Evolutionary conservation across 2,329 filamentous ascomycete species (phyloP).

Genomic region (Trichoderma gracile): DNA sequence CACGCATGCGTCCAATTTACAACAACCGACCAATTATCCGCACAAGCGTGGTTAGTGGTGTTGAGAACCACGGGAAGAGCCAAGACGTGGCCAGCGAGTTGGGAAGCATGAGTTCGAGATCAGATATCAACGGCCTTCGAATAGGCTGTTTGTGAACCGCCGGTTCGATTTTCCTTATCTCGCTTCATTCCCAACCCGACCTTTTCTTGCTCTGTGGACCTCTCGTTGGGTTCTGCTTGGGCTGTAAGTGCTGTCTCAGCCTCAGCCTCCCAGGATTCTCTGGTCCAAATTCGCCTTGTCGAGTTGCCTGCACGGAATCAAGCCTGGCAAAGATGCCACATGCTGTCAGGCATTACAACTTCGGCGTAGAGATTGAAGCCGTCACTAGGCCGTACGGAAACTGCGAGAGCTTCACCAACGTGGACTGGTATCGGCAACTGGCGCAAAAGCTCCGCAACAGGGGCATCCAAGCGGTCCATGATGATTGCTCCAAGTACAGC

Average conservation of each 20-base stretch:
- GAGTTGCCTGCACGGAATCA: not conserved
- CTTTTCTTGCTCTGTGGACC: slow-evolving; percentile 7
- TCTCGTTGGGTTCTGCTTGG: slow-evolving; percentile 27
- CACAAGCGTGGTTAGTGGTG: slow-evolving; percentile 9
- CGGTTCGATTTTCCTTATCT: not conserved
- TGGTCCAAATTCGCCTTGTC: not conserved
- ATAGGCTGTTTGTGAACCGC: not conserved
- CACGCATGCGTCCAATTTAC: not conserved
- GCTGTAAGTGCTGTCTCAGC: slow-evolving; percentile 19
- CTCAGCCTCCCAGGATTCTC: not conserved
- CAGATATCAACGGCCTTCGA: slow-evolving; percentile 9
- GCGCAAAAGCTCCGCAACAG: slow-evolving; percentile 43
- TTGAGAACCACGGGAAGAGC: slow-evolving; percentile 4
- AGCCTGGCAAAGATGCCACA: slow-evolving; percentile 9
- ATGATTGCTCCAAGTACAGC: slow-evolving; percentile 43
- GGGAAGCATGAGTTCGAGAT: not conserved
- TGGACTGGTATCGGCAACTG: slow-evolving; percentile 45
- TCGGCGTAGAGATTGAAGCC: slow-evolving; percentile 44
- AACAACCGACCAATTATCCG: slow-evolving; percentile 7
- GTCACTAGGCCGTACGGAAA: slow-evolving; percentile 42
- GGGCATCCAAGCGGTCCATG: slow-evolving; percentile 41
- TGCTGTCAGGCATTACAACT: slow-evolving; percentile 39
- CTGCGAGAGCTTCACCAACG: slow-evolving; percentile 41
- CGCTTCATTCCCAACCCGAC: not conserved
- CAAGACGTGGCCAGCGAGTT: slow-evolving; percentile 3